These are phyloP conservation scores for Fraxinus latifolia DNA, from an alignment of 305 asterid species.

Conservation along the genomic window DNA sequence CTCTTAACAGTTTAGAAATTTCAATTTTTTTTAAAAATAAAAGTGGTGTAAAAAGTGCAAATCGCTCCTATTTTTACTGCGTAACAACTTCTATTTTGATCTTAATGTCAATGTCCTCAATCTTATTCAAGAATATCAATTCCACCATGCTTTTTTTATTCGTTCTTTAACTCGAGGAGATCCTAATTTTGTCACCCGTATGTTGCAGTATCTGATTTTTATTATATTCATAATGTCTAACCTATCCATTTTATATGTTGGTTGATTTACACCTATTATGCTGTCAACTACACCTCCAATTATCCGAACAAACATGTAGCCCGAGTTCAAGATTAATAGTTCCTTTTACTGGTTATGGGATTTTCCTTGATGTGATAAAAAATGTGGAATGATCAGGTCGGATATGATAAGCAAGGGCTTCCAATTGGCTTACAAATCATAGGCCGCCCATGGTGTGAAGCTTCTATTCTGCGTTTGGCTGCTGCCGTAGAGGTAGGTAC, in stretches of 20 bases:
- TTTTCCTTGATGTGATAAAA: not conserved
- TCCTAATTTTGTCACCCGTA: not conserved
- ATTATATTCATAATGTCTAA: not conserved
- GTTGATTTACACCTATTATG: not conserved
- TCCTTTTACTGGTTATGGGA: not conserved
- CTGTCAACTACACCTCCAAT: not conserved
- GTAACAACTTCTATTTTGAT: not conserved
- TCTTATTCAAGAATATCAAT: not conserved
- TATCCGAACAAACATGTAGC: not conserved
- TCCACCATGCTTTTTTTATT: not conserved
- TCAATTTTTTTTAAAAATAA: not conserved
- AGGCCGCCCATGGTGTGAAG: conserved; percentile 97
- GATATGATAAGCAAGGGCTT: conserved; percentile 92
- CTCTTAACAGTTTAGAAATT: not conserved
- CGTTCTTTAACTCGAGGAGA: not conserved
- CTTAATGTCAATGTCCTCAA: not conserved
- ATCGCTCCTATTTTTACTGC: not conserved
- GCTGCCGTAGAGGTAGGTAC: conserved; percentile 71
- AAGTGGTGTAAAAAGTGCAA: not conserved
- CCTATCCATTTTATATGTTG: not conserved
- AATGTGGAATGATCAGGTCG: conserved; percentile 47
- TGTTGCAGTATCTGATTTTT: not conserved
- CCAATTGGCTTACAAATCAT: conserved; percentile 90
- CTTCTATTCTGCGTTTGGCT: conserved; percentile 79
- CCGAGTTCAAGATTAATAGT: not conserved